Base-by-base conservation (phyloP, 2,329 filamentous ascomycete species). In the Microsporum ferrugineum region DNA sequence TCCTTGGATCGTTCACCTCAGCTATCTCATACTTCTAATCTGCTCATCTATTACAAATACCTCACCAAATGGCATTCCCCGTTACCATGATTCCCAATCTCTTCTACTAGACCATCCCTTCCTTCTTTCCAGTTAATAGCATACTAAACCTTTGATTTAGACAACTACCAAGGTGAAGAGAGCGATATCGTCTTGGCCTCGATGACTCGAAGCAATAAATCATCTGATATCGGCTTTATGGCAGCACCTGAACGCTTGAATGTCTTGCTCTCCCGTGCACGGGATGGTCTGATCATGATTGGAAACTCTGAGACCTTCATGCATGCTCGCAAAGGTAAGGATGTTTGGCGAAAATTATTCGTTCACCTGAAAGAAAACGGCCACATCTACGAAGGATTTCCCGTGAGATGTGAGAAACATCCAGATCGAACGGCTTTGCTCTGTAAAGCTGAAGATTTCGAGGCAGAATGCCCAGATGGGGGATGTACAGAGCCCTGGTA, bases 141-240 rank as follows among this genome's bases (percentile, higher is more conserved):
- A 10, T 61, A 12, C 41, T 57, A 57, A 53, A n/a, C 5, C 29
- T 49, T 29, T 6, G 56, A 56, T 47, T 53, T 63, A 86, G 87
- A 91, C 63, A 91, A 91, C 63, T 91, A 88, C 61, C 88, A 91
- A 69, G 87, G 88, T 1, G 88, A 91, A 67, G 88, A 91, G 65
- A 84, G 82, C 41, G 83, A 90, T 0, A 86, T 91, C 14, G 84
- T 90, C 0, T 80, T 91, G 5, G 82, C 77, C 0, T 87, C 84
- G 0, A 70, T 91, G 8, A 88, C 86, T 0, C 76, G 88, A 3
- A 87, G 86, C 69, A 91, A 91, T 64, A 61, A 67, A 0, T 67
- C 68, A 0, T 80, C 82, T 0, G 84, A 89, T 0, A 88, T 90
- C 34, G 88, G 88, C 0, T 91, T 91, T 69, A 84, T 91, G 77